A percentile compares a stretch with the other conserved stretches of the same genome.
These are phyloP conservation scores for Leucocoprinus leucothites DNA, from an alignment of 768 basidiomycete species.

Conservation along the genomic window DNA sequence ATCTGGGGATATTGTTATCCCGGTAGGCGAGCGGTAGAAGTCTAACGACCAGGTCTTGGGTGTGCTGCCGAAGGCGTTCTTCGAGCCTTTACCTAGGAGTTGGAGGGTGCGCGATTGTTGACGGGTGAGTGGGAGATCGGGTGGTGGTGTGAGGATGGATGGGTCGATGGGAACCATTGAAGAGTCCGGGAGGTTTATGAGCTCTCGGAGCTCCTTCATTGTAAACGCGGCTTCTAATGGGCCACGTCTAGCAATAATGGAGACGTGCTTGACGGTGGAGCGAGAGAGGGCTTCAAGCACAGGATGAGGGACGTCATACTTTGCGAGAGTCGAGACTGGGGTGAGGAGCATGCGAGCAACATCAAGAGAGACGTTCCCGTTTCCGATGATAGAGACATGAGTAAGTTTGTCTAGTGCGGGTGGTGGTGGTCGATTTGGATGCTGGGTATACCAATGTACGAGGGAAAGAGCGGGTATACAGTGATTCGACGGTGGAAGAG, in stretches of 20 bases:
- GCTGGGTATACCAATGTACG: conserved; percentile 96
- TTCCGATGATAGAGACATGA: conserved; percentile 86
- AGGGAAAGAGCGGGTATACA: conserved; percentile 77
- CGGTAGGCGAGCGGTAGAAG: conserved; percentile 73
- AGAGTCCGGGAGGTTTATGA: conserved; percentile 63
- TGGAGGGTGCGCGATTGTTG: conserved; percentile 67
- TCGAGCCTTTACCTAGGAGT: conserved; percentile 64
- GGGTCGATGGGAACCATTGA: conserved; percentile 62
- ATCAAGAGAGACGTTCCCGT: conserved; percentile 94
- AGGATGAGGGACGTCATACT: conserved; percentile 74
- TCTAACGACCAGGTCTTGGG: conserved; percentile 76
- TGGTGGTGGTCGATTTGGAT: conserved; percentile 65
- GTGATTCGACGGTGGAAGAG: conserved; percentile 41
- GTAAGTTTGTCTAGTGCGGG: conserved; percentile 61
- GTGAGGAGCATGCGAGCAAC: conserved; percentile 88
- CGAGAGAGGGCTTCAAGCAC: conserved; percentile 66
- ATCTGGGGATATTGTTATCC: conserved; percentile 30
- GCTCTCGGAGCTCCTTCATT: conserved; percentile 88
- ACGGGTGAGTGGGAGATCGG: conserved; percentile 39
- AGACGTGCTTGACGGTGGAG: conserved; percentile 70
- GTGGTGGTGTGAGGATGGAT: conserved; percentile 33
- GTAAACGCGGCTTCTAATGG: conserved; percentile 89
- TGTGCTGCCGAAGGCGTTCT: conserved; percentile 43
- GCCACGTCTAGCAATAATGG: conserved; percentile 82
- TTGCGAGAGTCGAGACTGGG: conserved; percentile 51